Evolutionary conservation across 2,329 filamentous ascomycete genomes (phyloP), one percentile per base, ranked within the genome.

Genomic region (Clarireedia paspali): DNA sequence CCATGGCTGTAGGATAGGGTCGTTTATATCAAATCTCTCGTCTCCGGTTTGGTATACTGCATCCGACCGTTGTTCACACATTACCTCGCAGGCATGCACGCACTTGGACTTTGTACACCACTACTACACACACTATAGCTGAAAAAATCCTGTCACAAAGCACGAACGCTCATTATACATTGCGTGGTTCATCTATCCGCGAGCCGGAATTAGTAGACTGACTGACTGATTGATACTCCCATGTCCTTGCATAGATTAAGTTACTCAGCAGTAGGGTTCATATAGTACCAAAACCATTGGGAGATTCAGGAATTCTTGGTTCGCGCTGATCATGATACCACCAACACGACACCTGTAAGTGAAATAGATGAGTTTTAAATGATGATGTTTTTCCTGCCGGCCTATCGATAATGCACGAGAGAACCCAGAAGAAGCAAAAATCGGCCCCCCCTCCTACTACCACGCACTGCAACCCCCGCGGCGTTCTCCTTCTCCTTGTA

Each of bases 31-130:
- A 14, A 48, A 15, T 14, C 15, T 47, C 23, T 48, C 47, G 45
- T 47, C 45, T 49, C 47, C 48, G 36, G 34, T 49, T 49, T 23
- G 30, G 30, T 49, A 20, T 49, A 36, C 48, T 50, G 23, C 48
- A 30, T 50, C 36, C 48, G 48, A 50, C 48, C 48, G 48, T 50
- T 42, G 48, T 50, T 50, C 26, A 23, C 48, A 50, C 42, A 40
- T 50, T 7, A 20, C n/a, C 12, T 4, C 17, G 14, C 39, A 20
- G 20, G 20, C 20, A 20, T 20, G 20, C 20, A 20, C 20, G 20
- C 30, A 34, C 20, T 20, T 20, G 20, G 20, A 30, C 27, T 30
- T 7, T 23, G 12, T 27, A 30, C 24, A n/a, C 45, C 10, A n/a
- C n/a, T 45, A 45, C 20, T 12, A 34, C 30, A 12, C 30, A 34